phyloP scores from a whole-genome alignment of 805 yeast species.

The Torulaspora maleeae region DNA sequence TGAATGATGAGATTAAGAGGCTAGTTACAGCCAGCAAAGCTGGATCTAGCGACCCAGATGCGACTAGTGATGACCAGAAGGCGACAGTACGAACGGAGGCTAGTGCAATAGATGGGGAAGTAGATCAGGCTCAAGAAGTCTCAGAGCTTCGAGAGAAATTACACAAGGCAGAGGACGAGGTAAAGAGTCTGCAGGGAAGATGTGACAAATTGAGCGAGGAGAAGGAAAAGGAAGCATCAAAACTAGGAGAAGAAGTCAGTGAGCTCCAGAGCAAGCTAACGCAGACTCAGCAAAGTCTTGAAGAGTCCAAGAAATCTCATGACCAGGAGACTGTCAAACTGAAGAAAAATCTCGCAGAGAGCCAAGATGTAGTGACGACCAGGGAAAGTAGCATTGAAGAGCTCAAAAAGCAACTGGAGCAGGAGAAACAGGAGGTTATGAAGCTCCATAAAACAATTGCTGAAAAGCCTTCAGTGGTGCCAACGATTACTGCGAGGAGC shows the following conservation, averaged over 20 bases:
- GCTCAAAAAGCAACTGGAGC: slow-evolving; percentile 4
- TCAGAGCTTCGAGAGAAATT: background rate
- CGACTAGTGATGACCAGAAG: slow-evolving; percentile 1
- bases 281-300: background rate
- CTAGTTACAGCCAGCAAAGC: slow-evolving; percentile 18
- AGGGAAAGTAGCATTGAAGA: slow-evolving; percentile 2
- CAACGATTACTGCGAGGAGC: background rate
- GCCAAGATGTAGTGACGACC: background rate
- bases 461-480: background rate
- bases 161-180: slow-evolving; percentile 5
- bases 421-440: slow-evolving; percentile 1
- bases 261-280: background rate
- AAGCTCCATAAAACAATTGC: background rate
- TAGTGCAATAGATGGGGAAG: background rate
- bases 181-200: slow-evolving; percentile 4
- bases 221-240: background rate
- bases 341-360: slow-evolving; percentile 2
- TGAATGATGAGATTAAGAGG: slow-evolving; percentile 61
- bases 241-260: background rate
- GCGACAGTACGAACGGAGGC: background rate
- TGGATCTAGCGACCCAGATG: background rate
- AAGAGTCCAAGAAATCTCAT: background rate
- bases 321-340: slow-evolving; percentile 2
- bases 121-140: background rate
- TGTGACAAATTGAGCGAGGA: background rate